Base-by-base conservation (phyloP, 2,329 filamentous ascomycete genomes). In the Graphilbum sp. region DNA sequence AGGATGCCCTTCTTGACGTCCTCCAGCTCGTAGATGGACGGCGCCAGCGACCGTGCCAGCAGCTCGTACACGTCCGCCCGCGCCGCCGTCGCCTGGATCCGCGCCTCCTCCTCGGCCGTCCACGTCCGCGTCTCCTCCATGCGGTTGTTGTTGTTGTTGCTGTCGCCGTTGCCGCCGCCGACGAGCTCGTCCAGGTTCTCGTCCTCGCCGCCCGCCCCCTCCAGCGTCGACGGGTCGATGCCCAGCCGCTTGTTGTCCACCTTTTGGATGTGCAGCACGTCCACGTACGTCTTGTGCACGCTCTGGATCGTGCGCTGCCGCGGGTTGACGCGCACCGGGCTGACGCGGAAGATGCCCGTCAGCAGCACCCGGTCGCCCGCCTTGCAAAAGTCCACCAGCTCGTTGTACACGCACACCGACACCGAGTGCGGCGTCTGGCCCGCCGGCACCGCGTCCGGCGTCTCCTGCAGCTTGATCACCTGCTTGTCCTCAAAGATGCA, bases 1-100 rank as follows among this genome's bases (percentile, higher is more conserved):
- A 98, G 66, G 44, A 98, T 95, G 11, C 90, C 90, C 61, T 98
- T 98, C 67, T 98, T 98, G 35, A 96, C 86, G 51, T 98, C 90
- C 48, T 98, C 90, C 77, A 93, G 82, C 59, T 98, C 90, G 61
- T 92, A 95, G 51, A 98, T 80, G 42, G 87, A 95, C 13, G 90
- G 90, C 2, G 90, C 90, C 21, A 98, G 66, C 2, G 88, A 96
- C 29, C 88, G 75, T 16, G 90, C 72, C 4, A 98, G 72, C 19
- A 98, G 71, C 18, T 98, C 87, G 56, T 98, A 98, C 38, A 98
- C 77, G 55, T 98, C 90, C 2, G 78, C 66, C 38, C 90, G 75
- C 24, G 72, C 69, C 11, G 82, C 83, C 11, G 82, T 90, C 42
- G 72, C 75, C 50, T 73, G 80, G 54, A 98, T 98, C 62, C 81